A percentile compares a stretch with the other conserved stretches of the same genome.
Evolutionary conservation across 192 early-diverging fungal species (phyloP).

Genomic region (Diversispora eburnea): DNA sequence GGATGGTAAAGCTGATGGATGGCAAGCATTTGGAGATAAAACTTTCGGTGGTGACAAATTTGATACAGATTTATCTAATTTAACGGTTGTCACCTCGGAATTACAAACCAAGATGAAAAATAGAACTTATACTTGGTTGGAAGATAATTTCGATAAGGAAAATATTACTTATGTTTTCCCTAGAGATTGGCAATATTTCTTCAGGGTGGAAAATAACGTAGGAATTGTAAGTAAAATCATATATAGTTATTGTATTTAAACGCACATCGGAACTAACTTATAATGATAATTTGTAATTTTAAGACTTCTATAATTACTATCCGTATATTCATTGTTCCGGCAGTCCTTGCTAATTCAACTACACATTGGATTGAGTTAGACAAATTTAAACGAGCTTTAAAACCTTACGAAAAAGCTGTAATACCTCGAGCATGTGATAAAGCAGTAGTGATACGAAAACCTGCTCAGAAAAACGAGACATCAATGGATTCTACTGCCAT

Average conservation of each 20-base stretch:
- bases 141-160: neutral
- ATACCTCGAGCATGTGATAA: neutral
- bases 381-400: neutral
- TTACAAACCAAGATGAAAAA: constrained; percentile 11
- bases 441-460: neutral
- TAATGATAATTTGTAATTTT: neutral
- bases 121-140: neutral
- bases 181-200: constrained; percentile 7
- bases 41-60: constrained; percentile 7
- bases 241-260: neutral
- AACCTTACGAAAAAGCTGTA: constrained; percentile 9
- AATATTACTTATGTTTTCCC: constrained; percentile 1
- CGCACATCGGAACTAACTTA: neutral
- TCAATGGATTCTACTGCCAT: neutral
- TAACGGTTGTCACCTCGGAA: neutral
- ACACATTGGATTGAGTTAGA: constrained; percentile 9
- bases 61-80: neutral
- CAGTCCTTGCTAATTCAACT: neutral
- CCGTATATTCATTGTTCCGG: constrained; percentile 1
- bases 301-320: neutral
- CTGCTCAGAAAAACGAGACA: neutral
- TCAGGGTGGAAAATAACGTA: neutral
- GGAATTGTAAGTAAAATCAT: neutral
- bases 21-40: neutral
- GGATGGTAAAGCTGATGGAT: neutral